Evolutionary conservation across 2,329 filamentous ascomycete species (phyloP).

Genomic region (Colletotrichum australisinense): DNA sequence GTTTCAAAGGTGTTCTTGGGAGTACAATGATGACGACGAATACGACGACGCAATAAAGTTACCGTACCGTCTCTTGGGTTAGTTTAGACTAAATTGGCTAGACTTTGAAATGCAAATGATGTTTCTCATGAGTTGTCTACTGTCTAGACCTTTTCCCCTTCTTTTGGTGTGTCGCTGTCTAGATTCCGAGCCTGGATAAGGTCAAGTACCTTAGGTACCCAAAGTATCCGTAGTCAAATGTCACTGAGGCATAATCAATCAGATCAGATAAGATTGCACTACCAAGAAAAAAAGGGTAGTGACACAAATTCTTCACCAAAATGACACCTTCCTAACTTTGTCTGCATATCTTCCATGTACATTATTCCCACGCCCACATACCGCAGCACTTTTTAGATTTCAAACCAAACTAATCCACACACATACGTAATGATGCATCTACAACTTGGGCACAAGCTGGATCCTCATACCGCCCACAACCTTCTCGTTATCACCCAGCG

Average conservation of each 20-base stretch:
- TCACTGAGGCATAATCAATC: neutral
- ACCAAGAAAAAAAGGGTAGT: neutral
- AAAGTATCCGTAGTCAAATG: neutral
- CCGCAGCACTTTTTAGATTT: neutral
- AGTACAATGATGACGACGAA: conserved; percentile 10
- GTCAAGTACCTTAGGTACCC: too few species aligned
- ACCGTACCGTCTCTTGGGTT: neutral
- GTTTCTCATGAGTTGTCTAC: neutral
- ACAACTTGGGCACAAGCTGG: conserved; percentile 66
- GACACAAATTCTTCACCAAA: neutral
- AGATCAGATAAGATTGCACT: neutral
- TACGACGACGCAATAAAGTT: too few species aligned
- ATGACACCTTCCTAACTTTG: neutral
- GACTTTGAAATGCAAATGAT: conserved; percentile 16
- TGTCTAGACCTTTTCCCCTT: too few species aligned
- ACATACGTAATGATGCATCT: conserved; percentile 17
- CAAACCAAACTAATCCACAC: neutral
- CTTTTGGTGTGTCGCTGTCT: too few species aligned
- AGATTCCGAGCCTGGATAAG: too few species aligned
- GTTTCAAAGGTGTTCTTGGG: conserved; percentile 25
- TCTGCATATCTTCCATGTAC: neutral
- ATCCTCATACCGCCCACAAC: conserved; percentile 64
- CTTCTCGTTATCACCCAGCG: conserved; percentile 67
- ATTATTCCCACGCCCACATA: neutral
- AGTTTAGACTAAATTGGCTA: conserved; percentile 9